Conservation (phyloP, 257 asterid species). For the Lithospermum erythrorhizon region DNA sequence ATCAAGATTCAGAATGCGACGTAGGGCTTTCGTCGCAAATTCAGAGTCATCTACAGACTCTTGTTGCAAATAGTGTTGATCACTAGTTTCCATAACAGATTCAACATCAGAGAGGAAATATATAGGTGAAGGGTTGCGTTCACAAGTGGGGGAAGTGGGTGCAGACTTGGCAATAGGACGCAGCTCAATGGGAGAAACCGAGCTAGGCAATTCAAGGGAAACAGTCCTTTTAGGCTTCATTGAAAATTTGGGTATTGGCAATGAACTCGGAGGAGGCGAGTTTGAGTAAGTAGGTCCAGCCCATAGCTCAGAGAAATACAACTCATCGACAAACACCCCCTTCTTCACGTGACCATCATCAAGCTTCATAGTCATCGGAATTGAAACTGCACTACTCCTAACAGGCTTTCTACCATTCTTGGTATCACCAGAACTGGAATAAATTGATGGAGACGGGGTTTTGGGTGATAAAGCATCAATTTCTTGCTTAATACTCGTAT, state of each 20-base stretch:
- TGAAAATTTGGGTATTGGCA: constrained; percentile 87
- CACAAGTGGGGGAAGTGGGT: constrained; percentile 82
- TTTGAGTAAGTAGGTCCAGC: constrained; percentile 95
- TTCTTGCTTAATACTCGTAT: constrained; percentile 16
- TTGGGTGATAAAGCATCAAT: constrained; percentile 26
- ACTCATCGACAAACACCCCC: constrained; percentile 16
- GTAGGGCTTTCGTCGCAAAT: constrained; percentile 78
- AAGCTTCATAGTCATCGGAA: constrained; percentile 31
- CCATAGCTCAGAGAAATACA: constrained; percentile 72
- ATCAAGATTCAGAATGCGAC: constrained; percentile 97
- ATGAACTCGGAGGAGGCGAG: constrained; percentile 93
- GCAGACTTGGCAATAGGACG: constrained; percentile 57
- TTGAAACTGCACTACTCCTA: constrained; percentile 28
- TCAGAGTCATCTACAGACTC: constrained; percentile 35
- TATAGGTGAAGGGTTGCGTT: constrained; percentile 30
- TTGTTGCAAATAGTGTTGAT: constrained; percentile 22
- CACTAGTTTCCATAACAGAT: constrained; percentile 17
- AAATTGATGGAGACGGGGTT: constrained; percentile 23
- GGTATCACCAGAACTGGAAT: constrained; percentile 15
- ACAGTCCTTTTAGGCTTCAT: constrained; percentile 57
- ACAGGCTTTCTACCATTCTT: constrained; percentile 25
- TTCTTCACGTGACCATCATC: constrained; percentile 10
- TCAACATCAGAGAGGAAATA: constrained; percentile 30
- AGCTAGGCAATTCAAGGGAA: constrained; percentile 54
- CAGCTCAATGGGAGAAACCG: constrained; percentile 39